Conservation (phyloP, 441 rosid species). For the Metrosideros polymorpha region DNA sequence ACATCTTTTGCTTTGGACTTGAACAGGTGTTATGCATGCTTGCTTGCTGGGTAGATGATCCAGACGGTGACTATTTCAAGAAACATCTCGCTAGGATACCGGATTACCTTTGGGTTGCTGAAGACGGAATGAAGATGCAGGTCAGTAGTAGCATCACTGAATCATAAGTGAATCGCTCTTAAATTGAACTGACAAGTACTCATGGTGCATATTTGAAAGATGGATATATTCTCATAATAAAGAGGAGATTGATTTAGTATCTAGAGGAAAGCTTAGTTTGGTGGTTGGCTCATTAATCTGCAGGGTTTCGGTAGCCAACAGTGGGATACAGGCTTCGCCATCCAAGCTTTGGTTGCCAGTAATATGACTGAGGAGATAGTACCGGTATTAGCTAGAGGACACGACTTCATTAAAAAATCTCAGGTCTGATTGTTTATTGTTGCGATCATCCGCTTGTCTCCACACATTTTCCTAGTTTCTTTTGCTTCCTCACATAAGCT, state of each 20-base stretch:
- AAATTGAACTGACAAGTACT: background rate
- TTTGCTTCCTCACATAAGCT: background rate
- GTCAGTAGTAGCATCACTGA: background rate
- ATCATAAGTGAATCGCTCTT: background rate
- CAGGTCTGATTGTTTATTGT: background rate
- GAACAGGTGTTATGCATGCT: constrained; percentile 1
- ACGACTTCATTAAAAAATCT: constrained; percentile 11
- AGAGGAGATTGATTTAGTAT: background rate
- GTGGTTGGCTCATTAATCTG: background rate
- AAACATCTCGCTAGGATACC: constrained; percentile 10
- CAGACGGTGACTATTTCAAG: constrained; percentile 5
- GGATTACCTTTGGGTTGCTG: constrained; percentile 10
- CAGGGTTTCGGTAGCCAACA: constrained; percentile 7
- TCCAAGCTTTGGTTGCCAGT: constrained; percentile 9
- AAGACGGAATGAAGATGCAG: constrained; percentile 15
- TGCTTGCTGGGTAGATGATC: constrained; percentile 13
- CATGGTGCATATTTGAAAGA: background rate
- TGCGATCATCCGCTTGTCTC: background rate
- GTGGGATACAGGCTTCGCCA: constrained; percentile 7
- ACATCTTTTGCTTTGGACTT: background rate
- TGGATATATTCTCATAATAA: background rate
- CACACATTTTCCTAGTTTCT: background rate
- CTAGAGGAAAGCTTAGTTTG: background rate
- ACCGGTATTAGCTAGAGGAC: constrained; percentile 5
- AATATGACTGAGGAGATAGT: constrained; percentile 2